Conservation (phyloP, 305 asterid species). For the Fraxinus angustifolia region DNA sequence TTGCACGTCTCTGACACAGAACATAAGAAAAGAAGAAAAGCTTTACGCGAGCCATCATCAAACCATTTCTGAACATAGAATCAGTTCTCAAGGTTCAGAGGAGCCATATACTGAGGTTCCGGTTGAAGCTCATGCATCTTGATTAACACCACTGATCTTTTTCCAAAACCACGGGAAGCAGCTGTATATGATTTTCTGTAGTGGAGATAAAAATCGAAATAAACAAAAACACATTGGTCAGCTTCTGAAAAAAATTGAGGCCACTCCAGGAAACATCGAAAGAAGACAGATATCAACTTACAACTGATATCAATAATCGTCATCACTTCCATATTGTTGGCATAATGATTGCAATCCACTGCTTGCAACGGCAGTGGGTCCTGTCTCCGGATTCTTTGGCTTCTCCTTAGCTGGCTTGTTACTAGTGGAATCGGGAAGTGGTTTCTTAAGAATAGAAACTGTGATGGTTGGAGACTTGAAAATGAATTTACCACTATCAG, state of each 20-base stretch:
- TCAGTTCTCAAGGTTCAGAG: background rate
- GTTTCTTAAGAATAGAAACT: conserved; percentile 46
- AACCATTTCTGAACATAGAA: background rate
- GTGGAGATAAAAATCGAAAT: background rate
- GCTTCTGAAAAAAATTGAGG: background rate
- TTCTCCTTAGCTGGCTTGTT: conserved; percentile 16
- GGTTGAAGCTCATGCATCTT: background rate
- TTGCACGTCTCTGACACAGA: background rate
- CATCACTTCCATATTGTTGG: conserved; percentile 49
- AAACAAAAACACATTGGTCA: background rate
- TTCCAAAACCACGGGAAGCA: background rate
- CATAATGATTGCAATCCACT: conserved; percentile 49
- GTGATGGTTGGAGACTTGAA: conserved; percentile 43
- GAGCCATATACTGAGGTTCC: background rate
- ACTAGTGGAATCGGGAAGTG: conserved; percentile 19
- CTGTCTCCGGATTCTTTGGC: conserved; percentile 18
- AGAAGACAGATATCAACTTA: background rate
- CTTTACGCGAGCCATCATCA: background rate
- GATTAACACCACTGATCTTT: background rate
- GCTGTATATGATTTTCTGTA: background rate
- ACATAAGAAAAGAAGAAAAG: background rate
- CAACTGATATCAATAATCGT: conserved; percentile 29
- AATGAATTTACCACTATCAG: conserved; percentile 30
- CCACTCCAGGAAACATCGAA: background rate
- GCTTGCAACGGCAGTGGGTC: conserved; percentile 14